These are phyloP conservation scores for Exsudoporus floridanus DNA, from an alignment of 1,284 basidiomycete genomes.

Conservation along the genomic window DNA sequence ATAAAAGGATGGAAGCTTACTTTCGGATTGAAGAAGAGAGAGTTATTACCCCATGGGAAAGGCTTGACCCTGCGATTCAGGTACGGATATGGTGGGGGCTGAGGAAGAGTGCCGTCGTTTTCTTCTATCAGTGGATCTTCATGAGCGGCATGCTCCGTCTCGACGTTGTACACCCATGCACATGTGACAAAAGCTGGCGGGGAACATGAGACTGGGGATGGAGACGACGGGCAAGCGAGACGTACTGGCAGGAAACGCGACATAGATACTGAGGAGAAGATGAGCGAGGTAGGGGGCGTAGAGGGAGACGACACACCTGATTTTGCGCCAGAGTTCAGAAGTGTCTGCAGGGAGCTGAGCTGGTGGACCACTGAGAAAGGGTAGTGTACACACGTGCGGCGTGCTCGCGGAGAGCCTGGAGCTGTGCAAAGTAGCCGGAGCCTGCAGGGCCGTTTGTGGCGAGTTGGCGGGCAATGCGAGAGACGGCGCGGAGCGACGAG, in stretches of 20 bases:
- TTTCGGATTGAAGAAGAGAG: constrained; percentile 76
- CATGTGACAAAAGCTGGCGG: constrained; percentile 58
- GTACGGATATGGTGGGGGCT: constrained; percentile 71
- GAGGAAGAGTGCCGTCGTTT: constrained; percentile 73
- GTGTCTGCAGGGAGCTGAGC: constrained; percentile 52
- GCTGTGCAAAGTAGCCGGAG: constrained; percentile 52
- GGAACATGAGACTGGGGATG: constrained; percentile 10
- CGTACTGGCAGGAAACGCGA: constrained; percentile 72
- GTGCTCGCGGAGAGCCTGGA: constrained; percentile 63
- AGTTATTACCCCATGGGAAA: constrained; percentile 81
- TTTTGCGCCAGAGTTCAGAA: constrained; percentile 79
- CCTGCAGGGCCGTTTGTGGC: constrained; percentile 40
- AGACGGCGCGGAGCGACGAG: constrained; percentile 41
- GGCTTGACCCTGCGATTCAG: constrained; percentile 74
- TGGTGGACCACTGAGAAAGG: not conserved
- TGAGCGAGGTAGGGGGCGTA: not conserved
- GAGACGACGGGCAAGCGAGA: constrained; percentile 14
- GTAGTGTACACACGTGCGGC: constrained; percentile 51
- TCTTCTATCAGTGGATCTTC: constrained; percentile 69
- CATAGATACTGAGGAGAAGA: constrained; percentile 56
- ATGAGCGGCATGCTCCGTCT: constrained; percentile 74
- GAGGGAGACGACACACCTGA: constrained; percentile 54
- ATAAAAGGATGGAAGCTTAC: constrained; percentile 40
- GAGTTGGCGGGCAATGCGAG: constrained; percentile 42
- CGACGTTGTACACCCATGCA: constrained; percentile 75